Base-by-base conservation (phyloP, 2,329 filamentous ascomycete genomes). In the Pseudogymnoascus sp. region DNA sequence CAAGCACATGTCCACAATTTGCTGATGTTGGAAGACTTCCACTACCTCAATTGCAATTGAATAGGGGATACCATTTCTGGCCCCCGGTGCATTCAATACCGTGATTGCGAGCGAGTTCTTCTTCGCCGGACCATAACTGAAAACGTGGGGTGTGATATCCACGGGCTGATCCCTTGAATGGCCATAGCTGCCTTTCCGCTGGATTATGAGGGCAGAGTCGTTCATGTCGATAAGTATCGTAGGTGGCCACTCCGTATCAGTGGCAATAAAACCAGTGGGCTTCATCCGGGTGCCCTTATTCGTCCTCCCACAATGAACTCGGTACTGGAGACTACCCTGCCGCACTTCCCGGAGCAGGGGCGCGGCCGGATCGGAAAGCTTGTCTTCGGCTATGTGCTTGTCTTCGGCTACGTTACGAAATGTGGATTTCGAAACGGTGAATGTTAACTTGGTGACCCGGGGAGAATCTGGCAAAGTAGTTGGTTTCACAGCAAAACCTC, bases 201-300 rank as follows among this genome's bases (percentile, higher is more conserved):
- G 83, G 8, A 85, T 73, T 23, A 79, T 77, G 14, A 91, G 73
- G 10, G 85, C 78, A 0, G 76, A 71, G 0, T 75, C 79, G 69
- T 96, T 96, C 66, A 96, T 74, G 14, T 82, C 79, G 66, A 93
- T 80, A 66, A 87, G 90, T 0, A 92, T 79, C 61, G 84, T 82
- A 37, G 82, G 79, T 0, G 92, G 90, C 92, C 92, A 97, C 21
- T 75, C 72, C 5, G 83, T 88, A 36, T 88, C 83, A n/a, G 79
- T 74, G 1, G 80, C 78, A 5, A 83, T 79, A 91, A 92, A 96
- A 1, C 78, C 75, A 6, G 73, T 64, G 4, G 69, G 65, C 4
- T 72, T 67, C 64, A 78, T 78, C 10, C 57, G 69, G 31, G 67
- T 64, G 37, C 67, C 62, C 36, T 63, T 61, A 11, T 69, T 71